These are phyloP conservation scores for Oemleria cerasiformis DNA, from an alignment of 306 rosid species.

Conservation along the genomic window DNA sequence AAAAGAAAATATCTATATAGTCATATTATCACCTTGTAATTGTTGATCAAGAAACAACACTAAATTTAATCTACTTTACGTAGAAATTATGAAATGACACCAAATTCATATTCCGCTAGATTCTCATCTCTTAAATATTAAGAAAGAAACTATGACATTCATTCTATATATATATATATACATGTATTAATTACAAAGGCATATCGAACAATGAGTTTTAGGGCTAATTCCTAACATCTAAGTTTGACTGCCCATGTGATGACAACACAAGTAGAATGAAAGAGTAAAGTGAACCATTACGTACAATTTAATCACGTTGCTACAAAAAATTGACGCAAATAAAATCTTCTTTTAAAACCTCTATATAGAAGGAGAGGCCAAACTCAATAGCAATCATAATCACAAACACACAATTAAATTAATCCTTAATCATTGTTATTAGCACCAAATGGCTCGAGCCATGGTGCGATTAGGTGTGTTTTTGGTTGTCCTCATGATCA, in stretches of 20 bases:
- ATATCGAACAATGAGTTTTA: background rate
- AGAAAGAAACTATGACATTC: too few relatives aligned
- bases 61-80: too few relatives aligned
- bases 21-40: too few relatives aligned
- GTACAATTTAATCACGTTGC: background rate
- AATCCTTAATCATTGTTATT: background rate
- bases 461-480: slow-evolving; percentile 12
- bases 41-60: too few relatives aligned
- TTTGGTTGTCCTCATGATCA: slow-evolving; percentile 17
- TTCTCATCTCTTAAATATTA: too few relatives aligned
- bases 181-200: too few relatives aligned
- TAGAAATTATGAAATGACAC: too few relatives aligned
- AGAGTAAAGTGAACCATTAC: background rate
- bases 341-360: background rate
- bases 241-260: slow-evolving; percentile 2
- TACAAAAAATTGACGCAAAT: background rate
- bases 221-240: background rate
- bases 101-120: too few relatives aligned
- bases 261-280: background rate
- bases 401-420: background rate
- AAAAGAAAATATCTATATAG: too few relatives aligned
- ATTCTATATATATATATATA: too few relatives aligned
- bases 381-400: background rate
- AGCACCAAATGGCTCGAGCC: slow-evolving; percentile 14
- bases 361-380: slow-evolving; percentile 11